phyloP scores from a whole-genome alignment of 2,329 filamentous ascomycete genomes.

The Alternaria brassicae region DNA sequence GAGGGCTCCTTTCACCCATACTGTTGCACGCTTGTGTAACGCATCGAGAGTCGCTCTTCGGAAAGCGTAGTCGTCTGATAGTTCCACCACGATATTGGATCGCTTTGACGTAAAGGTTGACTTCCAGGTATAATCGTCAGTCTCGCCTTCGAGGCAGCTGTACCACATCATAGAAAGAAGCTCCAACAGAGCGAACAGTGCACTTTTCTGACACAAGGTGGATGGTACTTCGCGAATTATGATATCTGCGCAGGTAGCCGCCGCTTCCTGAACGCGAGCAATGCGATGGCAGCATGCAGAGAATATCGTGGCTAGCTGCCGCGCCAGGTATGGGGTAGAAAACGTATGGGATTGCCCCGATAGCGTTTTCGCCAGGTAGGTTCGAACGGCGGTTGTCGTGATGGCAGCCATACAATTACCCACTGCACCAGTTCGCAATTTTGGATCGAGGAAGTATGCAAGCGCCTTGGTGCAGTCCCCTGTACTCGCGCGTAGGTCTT shows the following conservation, averaged over 20 bases:
- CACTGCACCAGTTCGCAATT: conserved; percentile 69
- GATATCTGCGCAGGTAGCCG: conserved; percentile 80
- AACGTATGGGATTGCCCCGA: conserved; percentile 76
- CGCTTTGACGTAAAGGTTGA: conserved; percentile 79
- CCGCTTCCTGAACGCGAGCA: conserved; percentile 86
- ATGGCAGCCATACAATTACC: conserved; percentile 69
- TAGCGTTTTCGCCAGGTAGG: conserved; percentile 79
- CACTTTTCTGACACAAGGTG: conserved; percentile 85
- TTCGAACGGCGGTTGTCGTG: conserved; percentile 73
- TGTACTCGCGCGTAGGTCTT: conserved; percentile 82
- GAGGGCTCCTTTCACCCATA: conserved; percentile 82
- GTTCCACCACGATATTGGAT: conserved; percentile 80
- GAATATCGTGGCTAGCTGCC: conserved; percentile 85
- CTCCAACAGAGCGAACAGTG: conserved; percentile 91
- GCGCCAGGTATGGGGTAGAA: conserved; percentile 88
- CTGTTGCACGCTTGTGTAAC: conserved; percentile 76
- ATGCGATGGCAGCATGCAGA: conserved; percentile 93
- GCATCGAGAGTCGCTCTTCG: conserved; percentile 79
- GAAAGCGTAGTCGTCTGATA: conserved; percentile 92
- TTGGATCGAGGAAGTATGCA: conserved; percentile 93
- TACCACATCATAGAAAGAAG: conserved; percentile 93
- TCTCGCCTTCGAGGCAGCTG: conserved; percentile 91
- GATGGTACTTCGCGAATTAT: conserved; percentile 88
- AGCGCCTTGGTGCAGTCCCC: conserved; percentile 91
- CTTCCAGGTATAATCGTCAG: conserved; percentile 88